Conservation (phyloP, 192 early-diverging fungal species). For the Backusella circina region DNA sequence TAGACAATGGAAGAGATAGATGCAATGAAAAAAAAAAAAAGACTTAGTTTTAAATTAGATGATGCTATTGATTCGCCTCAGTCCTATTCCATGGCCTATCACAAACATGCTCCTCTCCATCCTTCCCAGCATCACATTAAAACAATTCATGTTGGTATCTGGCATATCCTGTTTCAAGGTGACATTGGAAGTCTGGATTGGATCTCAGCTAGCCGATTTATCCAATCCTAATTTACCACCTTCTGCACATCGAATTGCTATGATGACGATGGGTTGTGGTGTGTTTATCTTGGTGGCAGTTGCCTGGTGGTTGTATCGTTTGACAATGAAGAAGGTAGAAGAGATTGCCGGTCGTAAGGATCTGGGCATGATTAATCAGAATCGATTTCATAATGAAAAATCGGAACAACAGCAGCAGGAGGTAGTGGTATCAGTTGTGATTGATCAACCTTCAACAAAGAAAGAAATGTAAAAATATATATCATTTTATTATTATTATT, state of each 20-base stretch:
- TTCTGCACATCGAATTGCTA: slow-evolving; percentile 18
- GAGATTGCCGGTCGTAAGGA: background rate
- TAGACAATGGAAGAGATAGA: no score
- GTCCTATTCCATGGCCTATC: slow-evolving; percentile 32
- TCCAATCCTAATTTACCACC: slow-evolving; percentile 25
- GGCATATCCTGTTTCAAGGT: slow-evolving; percentile 17
- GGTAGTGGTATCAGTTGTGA: background rate
- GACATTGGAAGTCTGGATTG: slow-evolving; percentile 33
- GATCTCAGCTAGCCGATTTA: slow-evolving; percentile 27
- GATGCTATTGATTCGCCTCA: slow-evolving; percentile 27
- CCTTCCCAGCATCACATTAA: slow-evolving; percentile 2
- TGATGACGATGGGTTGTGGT: slow-evolving; percentile 17
- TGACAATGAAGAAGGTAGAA: slow-evolving; percentile 27
- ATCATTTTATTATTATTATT: background rate
- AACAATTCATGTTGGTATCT: slow-evolving; percentile 20
- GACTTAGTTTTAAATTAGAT: slow-evolving; percentile 21
- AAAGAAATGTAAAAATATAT: background rate
- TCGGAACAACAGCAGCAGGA: no score
- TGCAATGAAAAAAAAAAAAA: no score
- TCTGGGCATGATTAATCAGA: background rate
- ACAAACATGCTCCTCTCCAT: slow-evolving; percentile 18
- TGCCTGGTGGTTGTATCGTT: slow-evolving; percentile 27
- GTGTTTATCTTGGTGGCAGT: slow-evolving; percentile 17
- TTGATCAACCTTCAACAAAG: background rate
- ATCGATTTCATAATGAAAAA: background rate